Evolutionary conservation across 345 rosid species (phyloP).

Genomic region (Melaleuca alternifolia): DNA sequence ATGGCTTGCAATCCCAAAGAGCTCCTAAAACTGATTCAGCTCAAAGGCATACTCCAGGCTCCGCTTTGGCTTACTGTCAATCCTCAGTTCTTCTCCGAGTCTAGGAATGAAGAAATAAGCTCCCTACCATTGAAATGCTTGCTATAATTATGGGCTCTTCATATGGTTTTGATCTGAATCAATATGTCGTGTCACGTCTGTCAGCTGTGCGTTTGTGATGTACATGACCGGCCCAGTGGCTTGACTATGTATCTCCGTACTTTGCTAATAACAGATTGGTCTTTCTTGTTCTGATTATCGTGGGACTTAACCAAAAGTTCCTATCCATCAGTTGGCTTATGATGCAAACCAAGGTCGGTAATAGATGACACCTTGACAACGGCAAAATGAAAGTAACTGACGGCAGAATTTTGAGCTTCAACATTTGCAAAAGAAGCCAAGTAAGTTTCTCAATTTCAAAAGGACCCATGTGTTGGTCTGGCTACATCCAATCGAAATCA

Average conservation of each 20-base stretch:
- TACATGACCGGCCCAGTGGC: neutral
- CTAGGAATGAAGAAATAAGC: neutral
- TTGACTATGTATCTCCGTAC: neutral
- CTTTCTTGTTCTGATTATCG: neutral
- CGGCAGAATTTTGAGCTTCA: neutral
- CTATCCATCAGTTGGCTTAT: neutral
- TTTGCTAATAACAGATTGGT: neutral
- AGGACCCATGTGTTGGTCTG: neutral
- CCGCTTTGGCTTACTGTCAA: neutral
- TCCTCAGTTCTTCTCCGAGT: neutral
- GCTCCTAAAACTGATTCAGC: neutral
- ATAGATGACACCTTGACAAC: neutral
- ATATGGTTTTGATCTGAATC: neutral
- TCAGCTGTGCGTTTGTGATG: neutral
- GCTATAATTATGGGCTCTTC: neutral
- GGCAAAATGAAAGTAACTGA: neutral
- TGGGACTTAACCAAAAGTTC: neutral
- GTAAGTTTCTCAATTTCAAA: neutral
- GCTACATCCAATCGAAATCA: neutral
- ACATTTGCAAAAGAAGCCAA: neutral
- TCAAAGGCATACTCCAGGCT: neutral
- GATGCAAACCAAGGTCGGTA: neutral
- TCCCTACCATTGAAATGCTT: neutral
- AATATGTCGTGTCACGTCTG: neutral
- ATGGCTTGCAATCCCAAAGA: neutral